Conservation (phyloP, 257 asterid genomes). For the Verbascum thapsus region DNA sequence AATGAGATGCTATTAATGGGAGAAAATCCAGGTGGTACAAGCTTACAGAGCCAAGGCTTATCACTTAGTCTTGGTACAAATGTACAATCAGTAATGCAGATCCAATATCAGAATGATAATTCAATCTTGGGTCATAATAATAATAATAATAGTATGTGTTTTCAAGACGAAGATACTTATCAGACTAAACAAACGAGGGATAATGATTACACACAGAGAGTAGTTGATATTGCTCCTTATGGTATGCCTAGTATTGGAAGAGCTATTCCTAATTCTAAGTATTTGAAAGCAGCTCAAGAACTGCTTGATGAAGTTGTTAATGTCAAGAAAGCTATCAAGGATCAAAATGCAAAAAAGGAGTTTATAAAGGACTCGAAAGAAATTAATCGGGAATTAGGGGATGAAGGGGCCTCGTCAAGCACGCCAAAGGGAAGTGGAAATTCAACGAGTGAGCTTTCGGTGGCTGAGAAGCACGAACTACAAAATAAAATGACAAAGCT, state of each 20-base stretch:
- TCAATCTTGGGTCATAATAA: slow-evolving; percentile 40
- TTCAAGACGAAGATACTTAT: slow-evolving; percentile 44
- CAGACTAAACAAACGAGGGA: slow-evolving; percentile 48
- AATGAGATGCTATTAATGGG: slow-evolving; percentile 48
- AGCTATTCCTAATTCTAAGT: slow-evolving; percentile 60
- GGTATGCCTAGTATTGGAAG: slow-evolving; percentile 51
- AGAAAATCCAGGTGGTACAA: slow-evolving; percentile 40
- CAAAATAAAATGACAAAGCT: slow-evolving; percentile 73
- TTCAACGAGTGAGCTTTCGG: slow-evolving; percentile 47
- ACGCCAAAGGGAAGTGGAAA: slow-evolving; percentile 40
- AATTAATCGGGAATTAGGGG: slow-evolving; percentile 40
- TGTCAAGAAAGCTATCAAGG: slow-evolving; percentile 65
- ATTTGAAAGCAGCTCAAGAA: slow-evolving; percentile 72
- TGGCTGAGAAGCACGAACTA: slow-evolving; percentile 77
- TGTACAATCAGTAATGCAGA: slow-evolving; percentile 49
- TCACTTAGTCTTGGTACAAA: slow-evolving; percentile 79
- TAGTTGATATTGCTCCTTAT: slow-evolving; percentile 43
- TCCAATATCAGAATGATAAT: slow-evolving; percentile 45
- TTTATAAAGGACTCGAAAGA: slow-evolving; percentile 42
- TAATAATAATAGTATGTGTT: slow-evolving; percentile 38
- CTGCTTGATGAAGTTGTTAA: slow-evolving; percentile 83
- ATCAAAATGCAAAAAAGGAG: slow-evolving; percentile 41
- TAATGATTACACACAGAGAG: slow-evolving; percentile 37
- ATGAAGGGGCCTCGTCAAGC: slow-evolving; percentile 41
- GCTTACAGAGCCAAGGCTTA: slow-evolving; percentile 62